A percentile compares a stretch with the other conserved stretches of the same genome.
Conservation (phyloP, 148 eudicot genomes). For the Chenopodium suecicum region DNA sequence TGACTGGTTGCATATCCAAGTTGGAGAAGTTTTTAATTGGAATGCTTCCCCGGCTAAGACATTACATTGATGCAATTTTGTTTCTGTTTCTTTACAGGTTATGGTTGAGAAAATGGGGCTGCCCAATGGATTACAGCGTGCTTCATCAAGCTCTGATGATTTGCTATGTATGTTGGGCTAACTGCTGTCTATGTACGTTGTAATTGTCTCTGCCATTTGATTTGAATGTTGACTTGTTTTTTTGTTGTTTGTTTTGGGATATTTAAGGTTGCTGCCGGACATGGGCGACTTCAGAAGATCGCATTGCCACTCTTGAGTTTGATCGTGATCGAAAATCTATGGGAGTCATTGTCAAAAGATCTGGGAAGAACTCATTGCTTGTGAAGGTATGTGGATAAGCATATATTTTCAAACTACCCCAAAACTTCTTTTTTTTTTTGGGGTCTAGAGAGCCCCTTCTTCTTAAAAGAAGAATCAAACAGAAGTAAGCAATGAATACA, state of each 20-base stretch:
- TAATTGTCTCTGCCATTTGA: not conserved
- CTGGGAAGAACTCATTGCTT: slow-evolving; percentile 56
- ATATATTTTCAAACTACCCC: not conserved
- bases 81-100: slow-evolving; percentile 7
- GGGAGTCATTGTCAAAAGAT: slow-evolving; percentile 64
- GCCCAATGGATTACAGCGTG: slow-evolving; percentile 47
- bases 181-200: not conserved
- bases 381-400: slow-evolving; percentile 52
- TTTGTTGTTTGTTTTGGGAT: slow-evolving; percentile 12
- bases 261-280: slow-evolving; percentile 52
- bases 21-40: not conserved
- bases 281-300: slow-evolving; percentile 47
- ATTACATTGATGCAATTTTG: not conserved
- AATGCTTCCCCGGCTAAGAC: not conserved
- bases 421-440: slow-evolving; percentile 16
- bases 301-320: slow-evolving; percentile 84
- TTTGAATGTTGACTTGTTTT: slow-evolving; percentile 11
- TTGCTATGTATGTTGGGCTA: slow-evolving; percentile 38
- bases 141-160: slow-evolving; percentile 36
- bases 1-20: not conserved
- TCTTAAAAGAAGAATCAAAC: not conserved
- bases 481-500: not conserved
- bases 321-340: slow-evolving; percentile 82
- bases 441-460: not conserved
- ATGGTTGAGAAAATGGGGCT: slow-evolving; percentile 82